Base-by-base conservation (phyloP, 2,329 filamentous ascomycete species). In the Clarireedia hainanense region DNA sequence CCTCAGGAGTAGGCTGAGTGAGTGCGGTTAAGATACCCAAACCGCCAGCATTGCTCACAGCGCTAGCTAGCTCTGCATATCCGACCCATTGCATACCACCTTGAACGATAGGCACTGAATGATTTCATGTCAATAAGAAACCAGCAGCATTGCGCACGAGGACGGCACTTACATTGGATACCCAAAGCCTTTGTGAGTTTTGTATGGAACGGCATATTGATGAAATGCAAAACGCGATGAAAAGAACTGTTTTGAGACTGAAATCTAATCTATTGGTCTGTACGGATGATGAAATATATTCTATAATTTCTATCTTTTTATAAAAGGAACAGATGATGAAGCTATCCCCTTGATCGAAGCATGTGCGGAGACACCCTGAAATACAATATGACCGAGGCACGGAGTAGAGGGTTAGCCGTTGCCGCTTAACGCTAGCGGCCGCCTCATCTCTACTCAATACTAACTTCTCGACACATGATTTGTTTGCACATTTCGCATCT, bases 1-100 rank as follows among this genome's bases (percentile, higher is more conserved):
- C 91, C 72, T 91, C 89, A 48, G 94, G 92, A 15, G 88, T 87
- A 36, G 94, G 89, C 80, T 95, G 95, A 53, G 95, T 97, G 68
- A 97, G 84, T 48, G 87, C 89, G 30, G 89, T 94, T 72, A 94
- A 80, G 69, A 94, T 84, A 67, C 89, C 89, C 54, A 94, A 78
- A 48, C 88, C 89, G 62, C 89, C 89, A n/a, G 88, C 86, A 72
- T 90, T 89, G 68, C 82, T 86, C 60, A 91, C 87, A 62, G 87
- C 86, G 49, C 84, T 80, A 60, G 87, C 87, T 64, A 91, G 77
- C 71, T 89, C 86, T 50, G 89, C 89, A 66, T 89, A 90, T 57
- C 89, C 89, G 61, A 91, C 83, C 80, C 88, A 86, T 81, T 89
- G 85, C 88, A 94, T 92, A 67, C 89, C 89, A 69, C 89, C 89